Percentiles rank a stretch among this genome's conserved stretches.
phyloP scores from a whole-genome alignment of 2,329 filamentous ascomycete genomes.

The Aspergillus intermedius region DNA sequence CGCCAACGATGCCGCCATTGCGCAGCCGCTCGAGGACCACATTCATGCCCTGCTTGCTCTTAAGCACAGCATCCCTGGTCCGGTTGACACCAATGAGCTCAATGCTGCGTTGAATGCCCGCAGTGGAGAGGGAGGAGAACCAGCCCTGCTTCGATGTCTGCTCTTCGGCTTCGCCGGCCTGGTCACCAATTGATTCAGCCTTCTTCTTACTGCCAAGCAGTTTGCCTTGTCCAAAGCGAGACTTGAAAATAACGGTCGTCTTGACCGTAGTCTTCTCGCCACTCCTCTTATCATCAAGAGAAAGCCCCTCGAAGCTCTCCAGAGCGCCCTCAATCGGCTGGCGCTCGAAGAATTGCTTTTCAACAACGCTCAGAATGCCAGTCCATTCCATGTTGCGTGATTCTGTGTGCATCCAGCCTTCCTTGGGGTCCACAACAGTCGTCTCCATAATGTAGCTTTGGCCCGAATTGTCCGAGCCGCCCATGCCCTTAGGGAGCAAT shows the following conservation, averaged over 20 bases:
- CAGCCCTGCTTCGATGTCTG: conserved; percentile 50
- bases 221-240: conserved; percentile 53
- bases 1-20: conserved; percentile 59
- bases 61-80: conserved; percentile 54
- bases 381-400: conserved; percentile 61
- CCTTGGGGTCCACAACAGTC: conserved; percentile 54
- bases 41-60: conserved; percentile 61
- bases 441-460: conserved; percentile 60
- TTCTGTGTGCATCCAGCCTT: conserved; percentile 62
- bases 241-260: conserved; percentile 57
- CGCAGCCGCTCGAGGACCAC: conserved; percentile 58
- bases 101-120: conserved; percentile 56
- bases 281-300: conserved; percentile 31
- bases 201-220: conserved; percentile 39
- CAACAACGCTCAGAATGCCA: conserved; percentile 57
- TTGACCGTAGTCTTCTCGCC: conserved; percentile 50
- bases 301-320: conserved; percentile 21
- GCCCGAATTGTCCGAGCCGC: conserved; percentile 52
- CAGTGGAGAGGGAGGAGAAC: conserved; percentile 54
- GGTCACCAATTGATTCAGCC: conserved; percentile 28
- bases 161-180: conserved; percentile 42
- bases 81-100: conserved; percentile 57
- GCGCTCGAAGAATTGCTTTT: conserved; percentile 53
- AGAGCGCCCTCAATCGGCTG: conserved; percentile 24
- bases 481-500: conserved; percentile 53